Conservation (phyloP, 2,329 filamentous ascomycete species). For the Penicillium decumbens region DNA sequence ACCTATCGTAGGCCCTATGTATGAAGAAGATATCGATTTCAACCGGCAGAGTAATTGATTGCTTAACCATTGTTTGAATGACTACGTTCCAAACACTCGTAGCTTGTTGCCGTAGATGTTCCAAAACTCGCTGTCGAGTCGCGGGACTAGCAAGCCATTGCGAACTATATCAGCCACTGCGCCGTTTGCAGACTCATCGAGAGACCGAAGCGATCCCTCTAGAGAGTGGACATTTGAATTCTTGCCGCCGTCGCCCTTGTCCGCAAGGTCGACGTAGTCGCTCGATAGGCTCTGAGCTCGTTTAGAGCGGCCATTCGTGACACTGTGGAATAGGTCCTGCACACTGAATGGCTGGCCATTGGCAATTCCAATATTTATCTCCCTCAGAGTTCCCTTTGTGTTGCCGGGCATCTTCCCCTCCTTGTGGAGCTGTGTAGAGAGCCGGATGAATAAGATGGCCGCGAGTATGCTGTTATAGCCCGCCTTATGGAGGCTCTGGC, state of each 20-base stretch:
- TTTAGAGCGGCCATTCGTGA: not conserved
- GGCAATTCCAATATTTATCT: not conserved
- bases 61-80: no score
- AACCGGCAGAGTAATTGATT: no score
- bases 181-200: constrained; percentile 2
- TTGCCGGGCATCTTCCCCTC: not conserved
- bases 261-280: not conserved
- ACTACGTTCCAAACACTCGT: constrained; percentile 58
- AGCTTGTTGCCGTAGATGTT: constrained; percentile 55
- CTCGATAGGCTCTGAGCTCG: not conserved
- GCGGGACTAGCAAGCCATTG: constrained; percentile 48
- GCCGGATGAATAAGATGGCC: constrained; percentile 54
- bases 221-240: not conserved
- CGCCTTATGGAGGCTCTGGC: constrained; percentile 50
- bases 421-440: constrained; percentile 49
- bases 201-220: not conserved
- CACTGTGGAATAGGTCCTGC: not conserved
- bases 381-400: not conserved
- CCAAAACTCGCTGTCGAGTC: constrained; percentile 54
- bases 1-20: no score
- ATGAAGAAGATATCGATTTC: no score
- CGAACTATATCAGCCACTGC: constrained; percentile 23
- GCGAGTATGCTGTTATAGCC: constrained; percentile 61
- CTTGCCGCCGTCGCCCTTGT: not conserved
- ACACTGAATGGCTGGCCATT: not conserved